Base-by-base conservation (phyloP, 306 rosid genomes). In the Cucumis melo region DNA sequence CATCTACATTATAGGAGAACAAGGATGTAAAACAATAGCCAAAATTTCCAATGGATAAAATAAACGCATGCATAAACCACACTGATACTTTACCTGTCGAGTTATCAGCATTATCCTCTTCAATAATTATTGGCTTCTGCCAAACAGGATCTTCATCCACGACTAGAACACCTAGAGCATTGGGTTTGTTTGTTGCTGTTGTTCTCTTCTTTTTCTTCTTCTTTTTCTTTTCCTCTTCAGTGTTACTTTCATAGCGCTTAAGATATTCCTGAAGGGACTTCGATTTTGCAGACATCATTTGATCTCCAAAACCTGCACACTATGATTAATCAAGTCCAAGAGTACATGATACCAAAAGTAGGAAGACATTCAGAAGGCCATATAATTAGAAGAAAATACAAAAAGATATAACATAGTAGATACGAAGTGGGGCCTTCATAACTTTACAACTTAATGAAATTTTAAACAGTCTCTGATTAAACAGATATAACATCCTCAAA, bases 71-170 rank as follows among this genome's bases (percentile, higher is more conserved):
- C 32, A 5, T 21, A 32, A 55, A 68, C 10, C 82, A 61, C 21
- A 54, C 23, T 36, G 17, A 36, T 62, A 29, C 66, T 64, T 74
- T 68, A 91, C 93, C 91, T 10, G 88, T 83, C 1, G 91, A 83
- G 56, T 86, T 78, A 6, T 78, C 81, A 14, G 78, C 84, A 5
- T 84, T 82, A 74, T 91, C 96, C 81, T 86, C 96, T 78, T 60
- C 89, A 51, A 87, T 67, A 64, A 85, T 85, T n/a, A 93, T 46
- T 13, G 94, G 92, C 76, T 90, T 93, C 83, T 87, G 92, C 97
- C 95, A 93, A 32, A 84, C 73, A n/a, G 97, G 98, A 41, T 93
- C 98, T 82, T 90, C 90, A 71, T 93, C 92, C 67, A 91, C 90
- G 14, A 93, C 90, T 36, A 87, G 75, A 80, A 91, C 83, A 23